Evolutionary conservation across 192 early-diverging fungal species (phyloP).

Genomic region (Podila clonocystis): DNA sequence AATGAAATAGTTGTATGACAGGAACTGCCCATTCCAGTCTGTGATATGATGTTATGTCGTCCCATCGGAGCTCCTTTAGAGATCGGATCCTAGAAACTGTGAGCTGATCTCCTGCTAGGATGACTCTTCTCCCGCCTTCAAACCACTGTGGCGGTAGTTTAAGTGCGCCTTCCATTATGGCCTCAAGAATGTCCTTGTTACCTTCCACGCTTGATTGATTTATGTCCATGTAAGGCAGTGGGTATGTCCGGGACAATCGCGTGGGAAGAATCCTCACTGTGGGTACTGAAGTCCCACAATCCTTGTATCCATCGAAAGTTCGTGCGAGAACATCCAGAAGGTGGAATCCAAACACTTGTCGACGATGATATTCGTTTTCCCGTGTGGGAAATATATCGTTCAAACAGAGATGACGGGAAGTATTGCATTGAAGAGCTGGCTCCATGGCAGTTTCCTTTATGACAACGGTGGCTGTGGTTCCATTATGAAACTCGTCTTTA

Average conservation of each 20-base stretch:
- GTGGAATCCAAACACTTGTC: not conserved
- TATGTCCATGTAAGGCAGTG: conserved; percentile 9
- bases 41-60: not conserved
- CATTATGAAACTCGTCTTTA: not conserved
- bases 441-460: not conserved
- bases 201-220: conserved; percentile 5
- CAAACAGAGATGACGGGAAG: too few relatives aligned
- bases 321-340: not conserved
- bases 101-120: not conserved
- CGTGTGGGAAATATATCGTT: not conserved
- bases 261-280: not conserved
- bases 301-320: not conserved
- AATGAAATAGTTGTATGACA: conserved; percentile 14
- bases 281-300: not conserved
- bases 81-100: not conserved
- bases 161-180: not conserved
- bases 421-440: not conserved
- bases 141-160: not conserved
- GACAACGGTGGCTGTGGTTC: conserved; percentile 1
- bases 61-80: not conserved
- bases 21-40: conserved; percentile 11
- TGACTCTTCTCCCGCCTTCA: not conserved
- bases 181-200: conserved; percentile 4
- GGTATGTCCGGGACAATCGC: not conserved
- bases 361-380: not conserved